Conservation (phyloP, 768 basidiomycete genomes). For the Candolleomyces aberdarensis region DNA sequence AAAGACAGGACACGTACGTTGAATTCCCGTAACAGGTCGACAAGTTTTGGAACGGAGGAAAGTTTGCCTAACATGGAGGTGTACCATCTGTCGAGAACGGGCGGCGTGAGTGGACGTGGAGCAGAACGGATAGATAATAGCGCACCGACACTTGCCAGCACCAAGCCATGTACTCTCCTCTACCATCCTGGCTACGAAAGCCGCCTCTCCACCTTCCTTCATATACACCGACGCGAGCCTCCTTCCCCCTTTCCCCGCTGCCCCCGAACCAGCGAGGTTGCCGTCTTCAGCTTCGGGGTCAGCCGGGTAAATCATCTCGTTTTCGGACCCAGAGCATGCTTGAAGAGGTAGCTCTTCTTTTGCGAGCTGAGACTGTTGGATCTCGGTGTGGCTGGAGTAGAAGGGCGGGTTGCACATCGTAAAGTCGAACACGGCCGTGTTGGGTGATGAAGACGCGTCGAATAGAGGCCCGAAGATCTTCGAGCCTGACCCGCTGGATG, state of each 20-base stretch:
- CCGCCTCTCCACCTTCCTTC: constrained; percentile 68
- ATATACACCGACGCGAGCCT: not conserved
- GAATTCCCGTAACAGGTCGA: constrained; percentile 46
- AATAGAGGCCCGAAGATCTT: not conserved
- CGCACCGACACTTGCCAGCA: constrained; percentile 3
- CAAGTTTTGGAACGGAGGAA: constrained; percentile 64
- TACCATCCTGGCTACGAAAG: constrained; percentile 77
- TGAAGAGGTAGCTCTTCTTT: constrained; percentile 60
- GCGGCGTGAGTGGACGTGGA: no score
- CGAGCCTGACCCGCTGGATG: no score
- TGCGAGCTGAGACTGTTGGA: constrained; percentile 46
- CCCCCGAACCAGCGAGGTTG: not conserved
- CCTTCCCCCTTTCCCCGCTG: no score
- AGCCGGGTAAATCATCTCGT: constrained; percentile 79
- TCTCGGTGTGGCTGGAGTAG: constrained; percentile 73
- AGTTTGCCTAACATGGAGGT: constrained; percentile 91
- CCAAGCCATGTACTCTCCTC: constrained; percentile 57
- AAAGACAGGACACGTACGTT: constrained; percentile 21
- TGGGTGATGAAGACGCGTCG: not conserved
- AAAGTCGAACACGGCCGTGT: constrained; percentile 55
- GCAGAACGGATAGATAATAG: no score
- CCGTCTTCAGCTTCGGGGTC: not conserved
- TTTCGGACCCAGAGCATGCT: constrained; percentile 83
- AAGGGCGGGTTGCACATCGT: constrained; percentile 98
- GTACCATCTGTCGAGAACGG: constrained; percentile 75